These are phyloP conservation scores for Ganoderma resinaceum DNA, from an alignment of 1,284 basidiomycete species.

Conservation along the genomic window DNA sequence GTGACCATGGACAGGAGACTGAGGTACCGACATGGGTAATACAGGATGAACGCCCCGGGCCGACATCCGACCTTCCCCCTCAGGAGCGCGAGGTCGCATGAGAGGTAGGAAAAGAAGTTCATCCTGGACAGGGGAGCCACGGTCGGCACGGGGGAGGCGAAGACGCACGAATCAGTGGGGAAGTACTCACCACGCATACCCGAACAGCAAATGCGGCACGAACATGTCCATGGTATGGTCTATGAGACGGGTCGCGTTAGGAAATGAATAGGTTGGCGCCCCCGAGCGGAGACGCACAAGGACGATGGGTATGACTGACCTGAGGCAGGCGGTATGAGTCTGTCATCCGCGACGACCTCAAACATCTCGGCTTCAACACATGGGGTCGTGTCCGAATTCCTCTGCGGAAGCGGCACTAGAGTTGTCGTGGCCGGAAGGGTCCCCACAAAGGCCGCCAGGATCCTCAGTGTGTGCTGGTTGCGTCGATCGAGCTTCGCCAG, in stretches of 20 bases:
- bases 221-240: conserved; percentile 16
- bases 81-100: conserved; percentile 20
- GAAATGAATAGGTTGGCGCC: not conserved
- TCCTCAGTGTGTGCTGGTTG: not conserved
- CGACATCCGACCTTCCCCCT: conserved; percentile 20
- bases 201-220: conserved; percentile 20
- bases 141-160: not conserved
- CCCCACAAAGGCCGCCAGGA: not conserved
- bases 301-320: not conserved
- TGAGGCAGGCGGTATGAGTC: not conserved
- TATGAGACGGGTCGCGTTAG: not conserved
- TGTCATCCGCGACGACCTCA: not conserved
- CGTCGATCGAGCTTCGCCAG: not conserved
- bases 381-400: not conserved
- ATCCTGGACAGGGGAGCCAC: conserved; percentile 9
- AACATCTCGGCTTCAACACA: not conserved
- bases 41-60: conserved; percentile 19
- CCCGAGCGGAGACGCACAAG: not conserved
- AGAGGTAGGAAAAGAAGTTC: conserved; percentile 16
- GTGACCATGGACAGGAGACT: conserved; percentile 17
- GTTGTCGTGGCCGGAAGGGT: not conserved
- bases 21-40: conserved; percentile 24
- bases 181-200: conserved; percentile 20
- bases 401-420: not conserved
- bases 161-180: not conserved